A percentile compares a stretch with the other conserved stretches of the same genome.
Conservation (phyloP, 805 yeast genomes). For the Yamadazyma sp. region DNA sequence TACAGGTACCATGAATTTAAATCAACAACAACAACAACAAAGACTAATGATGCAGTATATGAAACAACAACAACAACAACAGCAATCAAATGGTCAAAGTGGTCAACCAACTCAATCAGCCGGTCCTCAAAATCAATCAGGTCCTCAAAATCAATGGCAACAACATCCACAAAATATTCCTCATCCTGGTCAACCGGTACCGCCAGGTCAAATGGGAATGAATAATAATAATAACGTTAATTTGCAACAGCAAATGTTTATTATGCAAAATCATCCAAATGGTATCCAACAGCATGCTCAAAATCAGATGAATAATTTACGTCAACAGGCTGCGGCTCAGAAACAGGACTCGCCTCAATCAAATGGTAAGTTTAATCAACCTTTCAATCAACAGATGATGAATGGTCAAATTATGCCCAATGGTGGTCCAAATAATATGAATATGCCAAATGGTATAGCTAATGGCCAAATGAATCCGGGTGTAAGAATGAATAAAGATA, state of each 20-base stretch:
- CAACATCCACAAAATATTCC: constrained; percentile 3
- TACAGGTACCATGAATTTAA: constrained; percentile 5
- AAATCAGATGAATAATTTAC: constrained; percentile 47
- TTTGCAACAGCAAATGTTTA: constrained; percentile 30
- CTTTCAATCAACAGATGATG: background rate
- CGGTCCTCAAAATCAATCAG: background rate
- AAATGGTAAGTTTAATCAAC: too few relatives aligned
- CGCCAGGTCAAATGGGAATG: background rate
- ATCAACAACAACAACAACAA: constrained; percentile 10
- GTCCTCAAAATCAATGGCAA: background rate
- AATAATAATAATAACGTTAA: constrained; percentile 2
- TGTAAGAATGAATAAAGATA: too few relatives aligned
- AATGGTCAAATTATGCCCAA: background rate
- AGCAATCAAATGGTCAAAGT: too few relatives aligned
- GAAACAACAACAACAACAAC: constrained; percentile 10
- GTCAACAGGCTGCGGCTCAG: constrained; percentile 39
- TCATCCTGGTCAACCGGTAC: constrained; percentile 1
- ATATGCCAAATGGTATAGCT: background rate
- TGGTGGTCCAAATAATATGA: background rate
- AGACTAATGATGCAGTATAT: constrained; percentile 10
- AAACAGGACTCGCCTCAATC: constrained; percentile 4
- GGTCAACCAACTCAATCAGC: background rate
- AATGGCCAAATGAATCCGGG: too few relatives aligned
- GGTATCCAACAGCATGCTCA: constrained; percentile 46
- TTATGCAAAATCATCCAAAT: constrained; percentile 22